phyloP scores from a whole-genome alignment of 2,329 filamentous ascomycete species.

The Alternaria arborescens region DNA sequence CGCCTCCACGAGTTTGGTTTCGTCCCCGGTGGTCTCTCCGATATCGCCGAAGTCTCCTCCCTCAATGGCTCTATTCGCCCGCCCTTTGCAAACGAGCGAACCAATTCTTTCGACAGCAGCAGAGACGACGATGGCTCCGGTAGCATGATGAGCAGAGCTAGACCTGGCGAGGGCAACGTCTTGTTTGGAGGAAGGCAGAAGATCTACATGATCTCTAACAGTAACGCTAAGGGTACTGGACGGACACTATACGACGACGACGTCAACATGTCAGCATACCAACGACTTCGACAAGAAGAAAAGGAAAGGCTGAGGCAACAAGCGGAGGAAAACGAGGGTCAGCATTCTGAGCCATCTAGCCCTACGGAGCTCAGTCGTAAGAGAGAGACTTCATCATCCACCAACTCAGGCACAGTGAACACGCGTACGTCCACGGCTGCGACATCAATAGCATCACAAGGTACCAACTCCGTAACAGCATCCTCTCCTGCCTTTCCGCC shows the following conservation, averaged over 20 bases:
- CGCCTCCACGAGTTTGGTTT: slow-evolving; percentile 77
- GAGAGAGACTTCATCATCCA: slow-evolving; percentile 85
- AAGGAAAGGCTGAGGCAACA: slow-evolving; percentile 54
- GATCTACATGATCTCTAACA: slow-evolving; percentile 80
- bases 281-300: slow-evolving; percentile 71
- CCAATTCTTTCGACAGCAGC: slow-evolving; percentile 70
- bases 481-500: slow-evolving; percentile 41
- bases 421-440: slow-evolving; percentile 82
- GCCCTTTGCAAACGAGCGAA: slow-evolving; percentile 67
- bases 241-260: slow-evolving; percentile 87
- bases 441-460: slow-evolving; percentile 84
- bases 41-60: slow-evolving; percentile 92
- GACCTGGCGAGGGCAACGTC: slow-evolving; percentile 88
- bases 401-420: slow-evolving; percentile 74
- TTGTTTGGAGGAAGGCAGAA: slow-evolving; percentile 96
- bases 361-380: slow-evolving; percentile 72
- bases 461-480: slow-evolving; percentile 47
- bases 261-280: slow-evolving; percentile 82
- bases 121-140: slow-evolving; percentile 73
- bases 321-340: slow-evolving; percentile 49
- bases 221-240: slow-evolving; percentile 56
- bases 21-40: slow-evolving; percentile 67
- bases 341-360: slow-evolving; percentile 57
- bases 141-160: slow-evolving; percentile 84
- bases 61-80: slow-evolving; percentile 64